A percentile compares a stretch with the other conserved stretches of the same genome.
Evolutionary conservation across 2,329 filamentous ascomycete species (phyloP).

Genomic region (Colletotrichum scovillei): DNA sequence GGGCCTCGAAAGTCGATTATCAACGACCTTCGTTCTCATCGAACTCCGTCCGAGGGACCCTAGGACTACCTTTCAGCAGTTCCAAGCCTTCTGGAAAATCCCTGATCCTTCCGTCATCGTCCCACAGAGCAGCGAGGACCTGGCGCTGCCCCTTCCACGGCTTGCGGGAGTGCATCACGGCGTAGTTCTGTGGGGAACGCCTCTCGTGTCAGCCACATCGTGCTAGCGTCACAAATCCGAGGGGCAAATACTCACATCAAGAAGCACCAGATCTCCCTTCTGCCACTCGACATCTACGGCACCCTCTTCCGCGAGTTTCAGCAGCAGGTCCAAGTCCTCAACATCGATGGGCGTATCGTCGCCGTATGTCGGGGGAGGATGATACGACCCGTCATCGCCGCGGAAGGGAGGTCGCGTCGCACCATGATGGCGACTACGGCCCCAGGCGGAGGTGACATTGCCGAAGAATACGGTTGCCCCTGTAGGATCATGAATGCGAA

Average conservation of each 20-base stretch:
- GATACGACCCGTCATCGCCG: constrained; percentile 47
- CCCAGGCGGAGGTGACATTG: constrained; percentile 49
- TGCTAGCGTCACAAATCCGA: not conserved
- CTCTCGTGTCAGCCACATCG: constrained; percentile 19
- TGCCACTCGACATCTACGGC: constrained; percentile 44
- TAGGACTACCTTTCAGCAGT: constrained; percentile 34
- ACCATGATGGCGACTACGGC: constrained; percentile 45
- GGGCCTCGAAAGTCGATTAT: not conserved
- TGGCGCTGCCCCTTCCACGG: constrained; percentile 45
- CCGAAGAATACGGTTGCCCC: constrained; percentile 46
- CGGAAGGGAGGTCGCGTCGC: constrained; percentile 45
- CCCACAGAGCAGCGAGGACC: constrained; percentile 47
- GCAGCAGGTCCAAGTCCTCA: constrained; percentile 43
- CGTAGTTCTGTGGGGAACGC: constrained; percentile 43
- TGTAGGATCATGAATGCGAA: constrained; percentile 43
- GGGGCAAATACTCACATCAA: constrained; percentile 41
- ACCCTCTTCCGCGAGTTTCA: constrained; percentile 41
- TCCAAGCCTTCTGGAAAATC: constrained; percentile 41
- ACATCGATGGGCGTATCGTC: constrained; percentile 44
- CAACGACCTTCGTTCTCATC: not conserved
- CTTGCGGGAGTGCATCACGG: constrained; percentile 46
- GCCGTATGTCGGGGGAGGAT: constrained; percentile 45
- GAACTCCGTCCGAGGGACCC: constrained; percentile 9
- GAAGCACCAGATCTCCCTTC: constrained; percentile 44
- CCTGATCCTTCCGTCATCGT: constrained; percentile 40